Conservation (phyloP, 2,329 filamentous ascomycete genomes). For the Rhytidhysteron rufulum region DNA sequence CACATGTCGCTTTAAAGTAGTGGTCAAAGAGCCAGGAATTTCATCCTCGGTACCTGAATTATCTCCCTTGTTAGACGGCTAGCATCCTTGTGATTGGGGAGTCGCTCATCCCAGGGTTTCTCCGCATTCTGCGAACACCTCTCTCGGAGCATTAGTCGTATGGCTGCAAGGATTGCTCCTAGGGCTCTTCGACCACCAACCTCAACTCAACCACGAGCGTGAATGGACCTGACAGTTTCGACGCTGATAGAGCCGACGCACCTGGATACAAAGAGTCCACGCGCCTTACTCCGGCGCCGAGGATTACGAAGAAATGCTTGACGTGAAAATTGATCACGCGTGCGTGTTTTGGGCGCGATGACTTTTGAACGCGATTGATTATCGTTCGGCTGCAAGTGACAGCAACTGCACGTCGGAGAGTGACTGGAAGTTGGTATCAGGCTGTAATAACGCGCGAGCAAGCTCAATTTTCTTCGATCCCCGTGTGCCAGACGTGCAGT, state of each 20-base stretch:
- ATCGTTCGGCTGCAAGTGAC: background rate
- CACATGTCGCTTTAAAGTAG: conserved; percentile 33
- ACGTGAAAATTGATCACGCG: background rate
- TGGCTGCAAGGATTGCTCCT: conserved; percentile 18
- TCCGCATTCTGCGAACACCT: conserved; percentile 29
- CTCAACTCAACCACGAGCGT: conserved; percentile 1
- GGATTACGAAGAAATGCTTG: conserved; percentile 11
- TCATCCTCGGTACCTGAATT: conserved; percentile 29
- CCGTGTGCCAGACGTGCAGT: conserved; percentile 2
- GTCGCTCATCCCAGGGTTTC: conserved; percentile 25
- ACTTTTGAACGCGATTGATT: background rate
- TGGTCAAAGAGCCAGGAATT: conserved; percentile 9
- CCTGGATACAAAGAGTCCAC: too few species aligned
- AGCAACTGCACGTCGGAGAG: background rate
- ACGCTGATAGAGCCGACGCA: too few species aligned
- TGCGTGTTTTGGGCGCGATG: background rate
- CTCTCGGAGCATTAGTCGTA: conserved; percentile 5
- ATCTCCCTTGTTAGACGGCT: conserved; percentile 34
- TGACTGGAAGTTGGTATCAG: background rate
- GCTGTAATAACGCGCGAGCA: background rate
- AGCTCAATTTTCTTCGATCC: conserved; percentile 1
- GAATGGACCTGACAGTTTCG: background rate
- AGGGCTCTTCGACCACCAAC: conserved; percentile 12
- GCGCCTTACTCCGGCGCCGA: conserved; percentile 22
- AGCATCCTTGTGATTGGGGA: conserved; percentile 14